Conservation (phyloP, 306 rosid species). For the Dryas drummondii region DNA sequence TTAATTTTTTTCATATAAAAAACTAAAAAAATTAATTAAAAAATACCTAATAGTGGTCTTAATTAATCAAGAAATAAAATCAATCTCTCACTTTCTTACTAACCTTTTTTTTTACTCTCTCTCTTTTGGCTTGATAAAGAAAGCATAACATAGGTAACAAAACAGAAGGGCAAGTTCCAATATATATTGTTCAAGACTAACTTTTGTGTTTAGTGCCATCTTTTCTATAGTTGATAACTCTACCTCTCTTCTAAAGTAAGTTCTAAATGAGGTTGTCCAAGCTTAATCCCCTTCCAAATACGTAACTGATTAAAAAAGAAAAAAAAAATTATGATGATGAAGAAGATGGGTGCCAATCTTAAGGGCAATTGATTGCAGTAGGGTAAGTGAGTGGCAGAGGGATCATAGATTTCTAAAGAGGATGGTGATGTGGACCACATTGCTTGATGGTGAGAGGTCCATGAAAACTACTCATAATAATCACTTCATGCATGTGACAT, state of each 20-base stretch:
- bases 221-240: background rate
- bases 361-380: conserved; percentile 49
- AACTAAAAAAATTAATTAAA: no score
- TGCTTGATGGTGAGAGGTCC: conserved; percentile 37
- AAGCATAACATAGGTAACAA: no score
- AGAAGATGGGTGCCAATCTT: conserved; percentile 48
- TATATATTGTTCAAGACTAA: no score
- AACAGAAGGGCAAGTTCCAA: no score
- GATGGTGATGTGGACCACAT: conserved; percentile 65
- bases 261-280: background rate
- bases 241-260: background rate
- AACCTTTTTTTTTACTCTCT: no score
- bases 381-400: conserved; percentile 56
- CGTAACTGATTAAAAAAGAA: conserved; percentile 24
- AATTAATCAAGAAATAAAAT: no score
- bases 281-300: background rate
- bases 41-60: no score
- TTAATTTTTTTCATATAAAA: no score
- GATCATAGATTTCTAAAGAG: conserved; percentile 32
- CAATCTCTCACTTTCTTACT: no score
- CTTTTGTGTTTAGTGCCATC: background rate
- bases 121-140: no score
- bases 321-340: conserved; percentile 34
- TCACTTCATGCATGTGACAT: conserved; percentile 28
- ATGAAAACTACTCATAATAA: conserved; percentile 16